Evolutionary conservation across 106 monocot genomes (phyloP).

Genomic region (Apostasia shenzhenica): DNA sequence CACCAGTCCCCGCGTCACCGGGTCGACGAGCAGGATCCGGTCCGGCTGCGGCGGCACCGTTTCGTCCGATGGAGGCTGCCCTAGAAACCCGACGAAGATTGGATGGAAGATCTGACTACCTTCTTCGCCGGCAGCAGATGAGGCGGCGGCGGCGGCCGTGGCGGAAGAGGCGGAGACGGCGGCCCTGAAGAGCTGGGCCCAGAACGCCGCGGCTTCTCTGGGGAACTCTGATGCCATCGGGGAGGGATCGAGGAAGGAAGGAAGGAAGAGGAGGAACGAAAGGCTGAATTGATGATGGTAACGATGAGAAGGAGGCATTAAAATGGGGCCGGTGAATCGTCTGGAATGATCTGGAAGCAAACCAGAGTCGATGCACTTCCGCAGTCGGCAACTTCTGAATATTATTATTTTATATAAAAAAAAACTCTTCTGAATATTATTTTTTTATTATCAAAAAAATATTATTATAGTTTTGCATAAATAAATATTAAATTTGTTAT

Average conservation of each 20-base stretch:
- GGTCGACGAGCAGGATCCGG: conserved; percentile 40
- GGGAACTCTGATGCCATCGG: neutral
- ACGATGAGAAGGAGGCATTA: too few relatives aligned
- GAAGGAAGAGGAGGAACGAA: neutral
- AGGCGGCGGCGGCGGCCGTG: neutral
- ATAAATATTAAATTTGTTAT: too few relatives aligned
- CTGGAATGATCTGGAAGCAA: too few relatives aligned
- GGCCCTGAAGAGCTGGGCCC: conserved; percentile 2
- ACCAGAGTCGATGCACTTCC: too few relatives aligned
- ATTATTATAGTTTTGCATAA: too few relatives aligned
- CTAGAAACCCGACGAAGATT: conserved; percentile 9
- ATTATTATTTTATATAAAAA: too few relatives aligned
- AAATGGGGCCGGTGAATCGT: too few relatives aligned
- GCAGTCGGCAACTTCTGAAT: too few relatives aligned
- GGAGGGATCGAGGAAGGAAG: neutral
- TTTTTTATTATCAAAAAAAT: too few relatives aligned
- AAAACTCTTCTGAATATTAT: too few relatives aligned
- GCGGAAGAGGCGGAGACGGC: neutral
- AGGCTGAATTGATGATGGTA: too few relatives aligned
- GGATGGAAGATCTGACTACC: neutral
- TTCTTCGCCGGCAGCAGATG: neutral
- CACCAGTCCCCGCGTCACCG: conserved; percentile 7
- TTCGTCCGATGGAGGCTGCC: neutral
- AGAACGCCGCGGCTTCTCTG: conserved; percentile 7
- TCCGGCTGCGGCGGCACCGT: conserved; percentile 8